phyloP scores from a whole-genome alignment of 805 yeast genomes.

The Metschnikowia koreensis region DNA sequence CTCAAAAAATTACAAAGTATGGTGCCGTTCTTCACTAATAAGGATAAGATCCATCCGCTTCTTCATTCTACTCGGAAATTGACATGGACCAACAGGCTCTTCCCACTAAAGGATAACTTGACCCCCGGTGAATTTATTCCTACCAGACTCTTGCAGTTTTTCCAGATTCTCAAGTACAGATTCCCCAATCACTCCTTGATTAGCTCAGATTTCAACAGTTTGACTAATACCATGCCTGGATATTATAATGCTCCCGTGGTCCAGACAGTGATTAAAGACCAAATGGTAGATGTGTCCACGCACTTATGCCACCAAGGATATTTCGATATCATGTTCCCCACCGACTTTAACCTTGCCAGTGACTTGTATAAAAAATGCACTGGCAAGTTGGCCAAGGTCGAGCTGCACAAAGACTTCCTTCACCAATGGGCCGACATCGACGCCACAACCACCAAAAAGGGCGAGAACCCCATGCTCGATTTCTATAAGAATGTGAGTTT shows the following conservation, averaged over 20 bases:
- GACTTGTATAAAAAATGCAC: slow-evolving; percentile 63
- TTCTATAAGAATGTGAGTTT: slow-evolving; percentile 75
- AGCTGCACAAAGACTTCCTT: slow-evolving; percentile 63
- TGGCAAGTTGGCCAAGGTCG: slow-evolving; percentile 54
- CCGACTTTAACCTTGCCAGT: slow-evolving; percentile 63
- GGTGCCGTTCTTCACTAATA: slow-evolving; percentile 28
- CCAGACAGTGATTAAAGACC: slow-evolving; percentile 66
- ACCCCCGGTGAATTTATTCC: slow-evolving; percentile 79
- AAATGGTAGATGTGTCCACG: slow-evolving; percentile 66
- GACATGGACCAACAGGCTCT: slow-evolving; percentile 45
- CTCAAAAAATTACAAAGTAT: slow-evolving; percentile 26
- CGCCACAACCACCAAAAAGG: slow-evolving; percentile 65
- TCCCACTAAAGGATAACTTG: slow-evolving; percentile 66
- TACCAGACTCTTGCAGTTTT: slow-evolving; percentile 65
- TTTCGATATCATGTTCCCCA: slow-evolving; percentile 85
- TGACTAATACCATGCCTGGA: slow-evolving; percentile 52
- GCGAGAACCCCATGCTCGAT: slow-evolving; percentile 83
- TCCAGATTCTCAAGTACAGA: slow-evolving; percentile 56
- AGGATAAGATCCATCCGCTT: slow-evolving; percentile 55
- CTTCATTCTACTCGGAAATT: slow-evolving; percentile 47
- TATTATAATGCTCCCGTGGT: slow-evolving; percentile 71
- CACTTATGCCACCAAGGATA: slow-evolving; percentile 85
- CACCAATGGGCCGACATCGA: slow-evolving; percentile 69
- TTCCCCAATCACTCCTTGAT: slow-evolving; percentile 79
- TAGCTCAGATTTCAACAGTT: slow-evolving; percentile 61